Base-by-base conservation (phyloP, 306 rosid species). In the Sicyos edulis region DNA sequence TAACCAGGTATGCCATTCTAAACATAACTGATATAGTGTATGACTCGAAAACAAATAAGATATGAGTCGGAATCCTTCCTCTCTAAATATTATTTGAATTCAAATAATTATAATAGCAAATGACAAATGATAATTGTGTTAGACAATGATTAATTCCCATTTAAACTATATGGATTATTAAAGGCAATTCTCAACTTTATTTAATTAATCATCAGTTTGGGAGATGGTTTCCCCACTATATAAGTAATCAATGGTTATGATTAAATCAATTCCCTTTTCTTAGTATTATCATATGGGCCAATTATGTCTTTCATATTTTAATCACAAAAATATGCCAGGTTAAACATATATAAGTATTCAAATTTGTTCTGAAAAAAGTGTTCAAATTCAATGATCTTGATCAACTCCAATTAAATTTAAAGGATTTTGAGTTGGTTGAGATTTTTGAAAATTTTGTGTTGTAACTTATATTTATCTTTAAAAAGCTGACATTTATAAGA, bases 171-270 rank as follows among this genome's bases (percentile, higher is more conserved):
- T 58, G 40, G 40, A 24, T 58, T 10, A n/a, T 58, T 56, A 3
- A 13, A 57, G 34, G 37, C n/a, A 22, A 21, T 21, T 57, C 63
- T 21, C 37, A 20, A 57, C 42, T 58, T 58, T 58, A 58, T 58
- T 12, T 12, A 58, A 58, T 22, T 58, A 58, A 55, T 55, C 13
- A 57, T 63, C 26, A n/a, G 1, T 40, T 63, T 63, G 26, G 42
- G 40, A 63, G 42, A 63, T 63, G 26, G 42, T 50, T 63, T 63
- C 12, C 47, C 70, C 26, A 64, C 70, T 19, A 10, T 17, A 10
- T 17, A 64, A 40, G 29, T 64, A 64, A 64, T 64, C 15, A 64
- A 64, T 37, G 21, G 52, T 32, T 64, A 64, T 64, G 51, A 40
- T 64, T 64, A 10, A n/a, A 64, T 42, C 70, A 17, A 8, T 16